phyloP scores from a whole-genome alignment of 1,139 yeast species.

The Pichia sp. region DNA sequence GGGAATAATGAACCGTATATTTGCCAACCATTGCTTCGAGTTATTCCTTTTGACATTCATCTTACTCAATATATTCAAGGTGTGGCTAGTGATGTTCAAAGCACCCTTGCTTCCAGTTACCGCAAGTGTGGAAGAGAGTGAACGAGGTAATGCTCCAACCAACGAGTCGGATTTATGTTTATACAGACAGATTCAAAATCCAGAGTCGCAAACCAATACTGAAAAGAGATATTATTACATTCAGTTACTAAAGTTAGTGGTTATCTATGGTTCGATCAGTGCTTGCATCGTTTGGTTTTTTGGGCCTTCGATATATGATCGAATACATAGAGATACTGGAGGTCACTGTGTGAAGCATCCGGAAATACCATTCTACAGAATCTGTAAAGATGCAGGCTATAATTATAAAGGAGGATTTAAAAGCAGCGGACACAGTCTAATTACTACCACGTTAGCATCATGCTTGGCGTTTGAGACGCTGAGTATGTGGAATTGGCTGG shows the following conservation, averaged over 20 bases:
- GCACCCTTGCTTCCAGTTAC: too few species aligned
- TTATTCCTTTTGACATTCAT: slow-evolving; percentile 7
- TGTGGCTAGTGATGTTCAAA: slow-evolving; percentile 5
- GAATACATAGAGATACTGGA: slow-evolving; percentile 35
- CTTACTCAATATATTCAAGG: slow-evolving; percentile 1
- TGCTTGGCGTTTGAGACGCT: slow-evolving; percentile 34
- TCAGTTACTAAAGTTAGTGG: slow-evolving; percentile 11
- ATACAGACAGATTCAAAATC: too few species aligned
- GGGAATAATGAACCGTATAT: slow-evolving; percentile 20
- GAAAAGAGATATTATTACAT: neutral
- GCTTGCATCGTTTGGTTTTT: slow-evolving; percentile 23
- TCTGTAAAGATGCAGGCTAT: slow-evolving; percentile 14
- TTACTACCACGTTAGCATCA: slow-evolving; percentile 42
- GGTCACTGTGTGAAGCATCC: slow-evolving; percentile 32
- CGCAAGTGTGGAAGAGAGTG: too few species aligned
- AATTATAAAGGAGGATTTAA: slow-evolving; percentile 55
- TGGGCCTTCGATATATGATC: slow-evolving; percentile 42
- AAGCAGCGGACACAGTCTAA: slow-evolving; percentile 56
- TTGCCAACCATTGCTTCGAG: slow-evolving; percentile 26
- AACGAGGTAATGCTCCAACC: too few species aligned
- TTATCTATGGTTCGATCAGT: slow-evolving; percentile 18
- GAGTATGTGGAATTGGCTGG: slow-evolving; percentile 8
- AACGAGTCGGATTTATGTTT: slow-evolving; percentile 3
- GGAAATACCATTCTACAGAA: slow-evolving; percentile 16
- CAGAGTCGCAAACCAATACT: too few species aligned